These are phyloP conservation scores for Aspergillus unguis DNA, from an alignment of 2,329 filamentous ascomycete species.

Conservation along the genomic window DNA sequence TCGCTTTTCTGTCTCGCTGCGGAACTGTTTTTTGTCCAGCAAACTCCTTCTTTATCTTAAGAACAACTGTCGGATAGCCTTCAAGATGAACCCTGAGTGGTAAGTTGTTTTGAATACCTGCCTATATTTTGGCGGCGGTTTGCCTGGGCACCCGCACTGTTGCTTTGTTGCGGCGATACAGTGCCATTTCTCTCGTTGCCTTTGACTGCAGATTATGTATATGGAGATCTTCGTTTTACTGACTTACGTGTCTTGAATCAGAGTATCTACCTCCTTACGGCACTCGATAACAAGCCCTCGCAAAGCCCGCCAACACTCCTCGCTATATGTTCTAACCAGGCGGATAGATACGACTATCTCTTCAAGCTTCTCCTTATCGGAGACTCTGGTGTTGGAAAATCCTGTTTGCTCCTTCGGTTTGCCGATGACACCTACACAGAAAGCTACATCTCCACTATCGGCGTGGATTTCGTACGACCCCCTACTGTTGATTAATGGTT, in stretches of 20 bases:
- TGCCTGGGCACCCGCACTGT: constrained; percentile 7
- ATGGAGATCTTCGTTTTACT: too few species aligned
- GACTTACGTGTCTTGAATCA: constrained; percentile 6
- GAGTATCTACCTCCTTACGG: too few species aligned
- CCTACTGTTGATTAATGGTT: neutral
- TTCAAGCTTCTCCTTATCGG: constrained; percentile 99
- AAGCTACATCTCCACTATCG: constrained; percentile 99
- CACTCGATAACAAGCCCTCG: constrained; percentile 5
- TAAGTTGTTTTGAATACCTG: constrained; percentile 30
- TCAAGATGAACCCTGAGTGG: constrained; percentile 49
- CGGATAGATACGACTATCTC: constrained; percentile 95
- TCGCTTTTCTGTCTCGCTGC: constrained; percentile 4
- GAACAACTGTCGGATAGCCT: neutral
- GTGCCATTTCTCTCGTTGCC: too few species aligned
- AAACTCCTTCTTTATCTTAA: constrained; percentile 2
- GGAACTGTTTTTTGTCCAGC: constrained; percentile 3
- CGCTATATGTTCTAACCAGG: constrained; percentile 24
- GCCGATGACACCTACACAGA: constrained; percentile 99
- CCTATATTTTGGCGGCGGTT: constrained; percentile 7
- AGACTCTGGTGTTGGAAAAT: constrained; percentile 99
- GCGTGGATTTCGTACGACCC: constrained; percentile 89
- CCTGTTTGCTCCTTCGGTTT: constrained; percentile 94
- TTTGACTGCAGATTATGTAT: too few species aligned
- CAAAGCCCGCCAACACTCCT: neutral
- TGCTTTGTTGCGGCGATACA: constrained; percentile 1